Conservation (phyloP, 805 yeast species). For the Candida michaelii region DNA sequence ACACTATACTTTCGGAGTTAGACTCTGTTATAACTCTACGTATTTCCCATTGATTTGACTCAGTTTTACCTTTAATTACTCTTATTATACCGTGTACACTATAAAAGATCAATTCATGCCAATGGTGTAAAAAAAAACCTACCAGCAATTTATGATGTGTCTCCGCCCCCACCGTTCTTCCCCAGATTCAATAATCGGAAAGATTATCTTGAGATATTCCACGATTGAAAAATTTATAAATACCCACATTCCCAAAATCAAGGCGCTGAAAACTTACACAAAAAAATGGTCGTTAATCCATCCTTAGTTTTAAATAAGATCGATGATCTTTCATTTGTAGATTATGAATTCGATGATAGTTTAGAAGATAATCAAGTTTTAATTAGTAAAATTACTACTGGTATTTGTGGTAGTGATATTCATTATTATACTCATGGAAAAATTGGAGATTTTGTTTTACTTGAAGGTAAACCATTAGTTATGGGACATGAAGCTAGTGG, state of each 20-base stretch:
- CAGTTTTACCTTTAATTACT: too few relatives aligned
- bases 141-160: too few relatives aligned
- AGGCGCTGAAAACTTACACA: background rate
- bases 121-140: too few relatives aligned
- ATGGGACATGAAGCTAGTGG: constrained; percentile 90
- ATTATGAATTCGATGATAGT: constrained; percentile 65
- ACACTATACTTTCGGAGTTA: too few relatives aligned
- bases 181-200: constrained; percentile 14
- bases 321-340: constrained; percentile 64
- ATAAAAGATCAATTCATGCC: too few relatives aligned
- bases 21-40: too few relatives aligned
- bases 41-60: too few relatives aligned
- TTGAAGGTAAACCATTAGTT: constrained; percentile 66
- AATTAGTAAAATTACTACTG: constrained; percentile 76
- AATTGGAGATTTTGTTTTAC: constrained; percentile 72
- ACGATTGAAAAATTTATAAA: constrained; percentile 5
- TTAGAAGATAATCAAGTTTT: constrained; percentile 66
- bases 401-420: constrained; percentile 86
- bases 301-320: constrained; percentile 66
- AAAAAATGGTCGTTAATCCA: constrained; percentile 34
- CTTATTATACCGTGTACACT: too few relatives aligned
- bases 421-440: constrained; percentile 79
- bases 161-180: constrained; percentile 2
- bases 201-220: constrained; percentile 1
- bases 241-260: constrained; percentile 1